These are phyloP conservation scores for Trichoderma polysporum DNA, from an alignment of 2,329 filamentous ascomycete genomes.

Conservation along the genomic window DNA sequence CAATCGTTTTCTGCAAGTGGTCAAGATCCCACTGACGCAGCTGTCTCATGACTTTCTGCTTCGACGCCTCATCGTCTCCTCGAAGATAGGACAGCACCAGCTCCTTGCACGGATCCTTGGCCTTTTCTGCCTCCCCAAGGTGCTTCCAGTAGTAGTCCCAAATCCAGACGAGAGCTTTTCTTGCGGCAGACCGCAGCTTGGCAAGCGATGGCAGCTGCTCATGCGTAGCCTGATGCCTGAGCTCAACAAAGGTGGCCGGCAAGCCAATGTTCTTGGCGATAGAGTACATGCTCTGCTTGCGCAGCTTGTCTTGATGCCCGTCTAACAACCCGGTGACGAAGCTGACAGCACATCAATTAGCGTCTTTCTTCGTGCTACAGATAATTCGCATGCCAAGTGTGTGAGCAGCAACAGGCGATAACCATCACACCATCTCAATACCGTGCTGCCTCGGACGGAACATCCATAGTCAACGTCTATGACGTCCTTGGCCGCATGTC, in stretches of 20 bases:
- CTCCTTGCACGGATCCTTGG: constrained; percentile 33
- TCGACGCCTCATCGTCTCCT: constrained; percentile 33
- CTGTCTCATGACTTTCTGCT: constrained; percentile 29
- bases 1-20: constrained; percentile 39
- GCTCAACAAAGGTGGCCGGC: constrained; percentile 79
- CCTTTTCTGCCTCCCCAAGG: constrained; percentile 34
- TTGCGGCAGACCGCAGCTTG: constrained; percentile 67
- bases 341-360: constrained; percentile 38
- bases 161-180: constrained; percentile 76
- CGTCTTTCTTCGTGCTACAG: not conserved
- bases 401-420: not conserved
- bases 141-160: constrained; percentile 84
- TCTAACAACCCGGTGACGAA: constrained; percentile 82
- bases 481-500: constrained; percentile 12
- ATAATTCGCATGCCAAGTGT: not conserved
- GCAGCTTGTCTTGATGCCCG: constrained; percentile 65
- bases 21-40: constrained; percentile 40
- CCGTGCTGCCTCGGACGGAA: constrained; percentile 1
- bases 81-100: constrained; percentile 42
- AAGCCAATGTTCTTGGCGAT: constrained; percentile 67
- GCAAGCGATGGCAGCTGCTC: constrained; percentile 77
- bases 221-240: constrained; percentile 87
- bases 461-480: not conserved
- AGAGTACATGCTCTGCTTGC: constrained; percentile 71
- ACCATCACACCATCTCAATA: not conserved